A percentile compares a stretch with the other conserved stretches of the same genome.
phyloP scores from a whole-genome alignment of 148 eudicot genomes.

The Rhododendron mucronatum region DNA sequence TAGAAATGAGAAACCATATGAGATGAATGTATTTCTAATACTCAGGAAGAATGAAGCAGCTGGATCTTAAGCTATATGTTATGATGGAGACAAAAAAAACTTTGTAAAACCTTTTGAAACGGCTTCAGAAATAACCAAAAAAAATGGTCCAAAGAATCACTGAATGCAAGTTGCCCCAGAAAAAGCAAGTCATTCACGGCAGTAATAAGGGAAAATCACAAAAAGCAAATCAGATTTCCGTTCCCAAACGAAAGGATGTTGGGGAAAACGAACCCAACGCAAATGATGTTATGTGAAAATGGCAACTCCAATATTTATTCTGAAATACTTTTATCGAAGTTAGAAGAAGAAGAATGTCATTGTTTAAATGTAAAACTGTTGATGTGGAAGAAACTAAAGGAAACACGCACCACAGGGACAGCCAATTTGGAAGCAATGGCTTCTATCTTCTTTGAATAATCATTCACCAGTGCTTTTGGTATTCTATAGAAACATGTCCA shows the following conservation, averaged over 20 bases:
- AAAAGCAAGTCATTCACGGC: not conserved
- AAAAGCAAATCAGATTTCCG: not conserved
- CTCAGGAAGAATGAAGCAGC: not conserved
- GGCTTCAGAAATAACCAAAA: not conserved
- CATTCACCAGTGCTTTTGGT: constrained; percentile 75
- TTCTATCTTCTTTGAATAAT: constrained; percentile 86
- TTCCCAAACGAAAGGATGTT: not conserved
- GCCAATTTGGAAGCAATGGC: constrained; percentile 64
- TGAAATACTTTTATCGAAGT: not conserved
- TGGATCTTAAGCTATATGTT: not conserved
- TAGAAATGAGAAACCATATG: not conserved
- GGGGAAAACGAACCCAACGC: not conserved
- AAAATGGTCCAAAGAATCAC: not conserved
- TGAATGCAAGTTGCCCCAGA: not conserved
- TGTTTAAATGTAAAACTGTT: constrained; percentile 1
- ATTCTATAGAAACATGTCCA: constrained; percentile 36
- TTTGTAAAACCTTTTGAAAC: not conserved
- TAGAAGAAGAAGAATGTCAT: not conserved
- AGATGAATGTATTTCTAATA: not conserved
- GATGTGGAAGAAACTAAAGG: not conserved
- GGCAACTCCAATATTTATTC: not conserved
- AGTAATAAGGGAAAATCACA: not conserved
- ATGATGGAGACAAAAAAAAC: not conserved
- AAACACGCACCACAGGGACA: constrained; percentile 47
- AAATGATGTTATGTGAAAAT: not conserved